These are phyloP conservation scores for Pseudodiploospora longispora DNA, from an alignment of 2,329 filamentous ascomycete genomes.

Conservation along the genomic window DNA sequence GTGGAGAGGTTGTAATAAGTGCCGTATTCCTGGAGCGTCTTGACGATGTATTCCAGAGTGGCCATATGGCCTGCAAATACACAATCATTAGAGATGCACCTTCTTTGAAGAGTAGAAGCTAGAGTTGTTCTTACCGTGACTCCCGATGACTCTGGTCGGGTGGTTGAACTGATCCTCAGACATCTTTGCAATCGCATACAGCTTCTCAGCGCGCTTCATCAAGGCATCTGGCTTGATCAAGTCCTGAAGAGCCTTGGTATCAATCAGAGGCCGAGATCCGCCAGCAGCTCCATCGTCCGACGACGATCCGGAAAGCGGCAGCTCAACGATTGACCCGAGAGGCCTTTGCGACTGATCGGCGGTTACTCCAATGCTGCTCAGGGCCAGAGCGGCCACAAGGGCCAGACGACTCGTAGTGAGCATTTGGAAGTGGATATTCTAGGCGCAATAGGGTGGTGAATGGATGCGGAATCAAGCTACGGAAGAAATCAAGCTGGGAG, in stretches of 20 bases:
- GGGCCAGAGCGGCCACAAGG: slow-evolving; percentile 17
- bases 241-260: slow-evolving; percentile 47
- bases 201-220: slow-evolving; percentile 48
- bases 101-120: background rate
- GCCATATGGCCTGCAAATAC: slow-evolving; percentile 47
- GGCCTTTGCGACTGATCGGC: slow-evolving; percentile 16
- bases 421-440: slow-evolving; percentile 1
- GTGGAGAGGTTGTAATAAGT: slow-evolving; percentile 56
- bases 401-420: slow-evolving; percentile 8
- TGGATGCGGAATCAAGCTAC: too few species aligned
- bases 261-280: slow-evolving; percentile 34
- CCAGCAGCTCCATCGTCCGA: background rate
- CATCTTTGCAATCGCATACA: slow-evolving; percentile 55
- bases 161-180: slow-evolving; percentile 54
- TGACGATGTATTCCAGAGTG: slow-evolving; percentile 56
- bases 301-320: slow-evolving; percentile 1
- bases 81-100: background rate
- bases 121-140: slow-evolving; percentile 39
- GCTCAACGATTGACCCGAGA: slow-evolving; percentile 4
- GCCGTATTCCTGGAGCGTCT: slow-evolving; percentile 43
- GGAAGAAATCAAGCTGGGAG: too few species aligned
- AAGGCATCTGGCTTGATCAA: slow-evolving; percentile 50
- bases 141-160: slow-evolving; percentile 64
- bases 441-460: too few species aligned
- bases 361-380: slow-evolving; percentile 15